A percentile compares a stretch with the other conserved stretches of the same genome.
Conservation (phyloP, 306 rosid genomes). For the Mimosa bimucronata region DNA sequence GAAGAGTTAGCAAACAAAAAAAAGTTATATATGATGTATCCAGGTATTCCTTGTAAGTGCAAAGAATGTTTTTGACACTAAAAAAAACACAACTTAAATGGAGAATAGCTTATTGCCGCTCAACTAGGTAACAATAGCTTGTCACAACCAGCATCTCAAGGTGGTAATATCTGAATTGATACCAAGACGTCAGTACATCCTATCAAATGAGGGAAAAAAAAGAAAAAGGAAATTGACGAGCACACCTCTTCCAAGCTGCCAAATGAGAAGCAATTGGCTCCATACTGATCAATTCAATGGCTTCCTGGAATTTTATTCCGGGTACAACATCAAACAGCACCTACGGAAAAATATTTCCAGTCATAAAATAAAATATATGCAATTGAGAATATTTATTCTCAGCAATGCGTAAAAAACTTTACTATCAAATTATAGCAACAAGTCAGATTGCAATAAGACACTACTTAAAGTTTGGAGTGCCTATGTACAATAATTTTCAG, state of each 20-base stretch:
- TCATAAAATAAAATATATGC: conserved; percentile 36
- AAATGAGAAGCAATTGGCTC: conserved; percentile 82
- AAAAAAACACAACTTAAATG: neutral
- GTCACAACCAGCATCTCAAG: conserved; percentile 28
- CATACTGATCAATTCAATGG: conserved; percentile 83
- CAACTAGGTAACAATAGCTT: conserved; percentile 17
- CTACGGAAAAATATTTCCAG: conserved; percentile 58
- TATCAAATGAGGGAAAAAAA: neutral
- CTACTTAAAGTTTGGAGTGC: conserved; percentile 23
- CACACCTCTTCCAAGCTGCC: conserved; percentile 82
- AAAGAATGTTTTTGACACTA: conserved; percentile 12
- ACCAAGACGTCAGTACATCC: conserved; percentile 14
- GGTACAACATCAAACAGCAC: conserved; percentile 99
- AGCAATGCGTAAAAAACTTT: conserved; percentile 17
- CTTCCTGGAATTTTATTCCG: conserved; percentile 86
- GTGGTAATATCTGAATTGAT: conserved; percentile 24
- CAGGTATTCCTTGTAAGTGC: neutral
- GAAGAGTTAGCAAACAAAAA: neutral
- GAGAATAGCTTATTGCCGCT: conserved; percentile 10
- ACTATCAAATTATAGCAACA: conserved; percentile 18
- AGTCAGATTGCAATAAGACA: neutral
- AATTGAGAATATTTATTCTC: neutral
- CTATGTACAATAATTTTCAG: conserved; percentile 27
- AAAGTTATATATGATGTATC: conserved; percentile 9
- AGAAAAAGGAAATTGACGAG: conserved; percentile 32